Evolutionary conservation across 306 rosid species (phyloP), one percentile per base, ranked within the genome.

Genomic region (Prunus persica): DNA sequence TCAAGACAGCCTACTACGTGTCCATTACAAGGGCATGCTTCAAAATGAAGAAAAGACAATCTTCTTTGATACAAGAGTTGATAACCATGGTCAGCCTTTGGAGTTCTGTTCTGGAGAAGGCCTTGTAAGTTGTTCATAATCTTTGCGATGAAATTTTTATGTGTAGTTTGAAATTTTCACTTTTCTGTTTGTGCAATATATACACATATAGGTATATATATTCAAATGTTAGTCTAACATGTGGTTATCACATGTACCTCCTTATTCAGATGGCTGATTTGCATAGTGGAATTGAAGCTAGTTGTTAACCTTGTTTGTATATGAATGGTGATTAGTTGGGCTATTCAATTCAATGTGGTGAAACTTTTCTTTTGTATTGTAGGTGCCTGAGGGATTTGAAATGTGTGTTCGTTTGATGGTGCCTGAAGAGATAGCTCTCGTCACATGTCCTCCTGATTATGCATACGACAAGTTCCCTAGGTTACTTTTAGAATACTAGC

Each of bases 101-200:
- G 93, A 92, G 81, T 96, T 96, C 87, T 82, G 88, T 76, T 96
- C 99, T 56, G 99, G 99, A 60, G 99, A 96, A 92, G 98, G 97
- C 80, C 91, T 89, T 72, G 98, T 95, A 89, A 90, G 98, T 90
- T 77, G 18, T 71, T 73, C 77, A 65, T 49, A 69, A 75, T 79
- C 73, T 82, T 46, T 19, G 14, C 47, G 79, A 74, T 71, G 67
- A 76, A 63, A 76, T 62, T 67, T 74, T 56, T 71, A 25, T 61
- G 43, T 19, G 78, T 52, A 38, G 10, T 77, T 75, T 75, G 5
- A 11, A 55, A 6, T 9, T 45, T 74, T 43, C 4, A n/a, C n/a
- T 46, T 38, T 74, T 69, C 63, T 71, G 24, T 20, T 67, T 24
- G 6, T 50, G 69, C 73, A 72, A 47, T 60, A 63, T 46, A 22